Evolutionary conservation across 176 grass and related monocot genomes (phyloP).

Genomic region (bread wheat (Triticum aestivum)): IWGSC_CS_RefSeq_v2.1 NC_057813.1:686081641-686082140

Average conservation of each 20-base stretch:
- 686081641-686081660: not conserved
- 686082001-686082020: too few species aligned
- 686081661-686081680: not conserved
- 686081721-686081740: not conserved
- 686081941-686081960: not conserved
- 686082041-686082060: not conserved
- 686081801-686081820: too few species aligned
- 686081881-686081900: too few species aligned
- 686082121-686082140: not conserved
- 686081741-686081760: too few species aligned
- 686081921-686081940: not conserved
- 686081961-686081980: not conserved
- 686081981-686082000: too few species aligned
- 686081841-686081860: too few species aligned
- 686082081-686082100: not conserved
- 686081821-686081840: too few species aligned
- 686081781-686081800: too few species aligned
- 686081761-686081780: too few species aligned
- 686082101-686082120: slow-evolving; percentile 10
- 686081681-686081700: not conserved
- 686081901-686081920: too few species aligned
- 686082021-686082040: too few species aligned
- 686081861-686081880: too few species aligned
- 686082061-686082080: slow-evolving; percentile 1
- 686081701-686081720: slow-evolving; percentile 1